Percentiles rank a stretch among this genome's conserved stretches.
These are phyloP conservation scores for Mucor sp. DNA, from an alignment of 371 early-diverging fungal species.

Conservation along the genomic window DNA sequence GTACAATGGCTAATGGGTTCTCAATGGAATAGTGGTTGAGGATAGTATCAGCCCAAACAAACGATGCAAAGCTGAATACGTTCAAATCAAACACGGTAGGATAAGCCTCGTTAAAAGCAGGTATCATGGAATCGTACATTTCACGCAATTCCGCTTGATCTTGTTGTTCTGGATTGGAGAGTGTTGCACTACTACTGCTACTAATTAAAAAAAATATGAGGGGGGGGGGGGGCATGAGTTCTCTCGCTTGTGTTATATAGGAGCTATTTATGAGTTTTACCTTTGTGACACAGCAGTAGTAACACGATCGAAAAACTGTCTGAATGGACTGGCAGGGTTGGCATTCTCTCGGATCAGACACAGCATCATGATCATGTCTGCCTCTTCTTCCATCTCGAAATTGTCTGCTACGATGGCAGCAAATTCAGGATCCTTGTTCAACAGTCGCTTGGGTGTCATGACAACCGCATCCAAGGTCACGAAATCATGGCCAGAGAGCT, in stretches of 20 bases:
- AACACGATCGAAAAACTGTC: conserved; percentile 27
- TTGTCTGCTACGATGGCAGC: conserved; percentile 22
- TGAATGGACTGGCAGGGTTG: conserved; percentile 30
- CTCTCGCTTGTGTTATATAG: neutral
- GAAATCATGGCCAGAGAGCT: conserved; percentile 10
- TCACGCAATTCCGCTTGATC: conserved; percentile 32
- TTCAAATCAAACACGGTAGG: conserved; percentile 35
- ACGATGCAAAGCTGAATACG: conserved; percentile 33
- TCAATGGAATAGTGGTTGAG: conserved; percentile 33
- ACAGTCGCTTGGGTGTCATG: conserved; percentile 31
- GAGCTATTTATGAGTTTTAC: conserved; percentile 10
- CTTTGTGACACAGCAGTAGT: neutral
- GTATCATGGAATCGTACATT: conserved; percentile 45
- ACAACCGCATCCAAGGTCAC: conserved; percentile 24
- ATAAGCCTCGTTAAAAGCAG: conserved; percentile 42
- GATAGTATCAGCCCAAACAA: conserved; percentile 47
- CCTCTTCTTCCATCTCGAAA: conserved; percentile 52
- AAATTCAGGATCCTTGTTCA: conserved; percentile 26
- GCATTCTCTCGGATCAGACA: conserved; percentile 41
- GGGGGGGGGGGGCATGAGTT: too few species aligned
- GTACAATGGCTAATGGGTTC: conserved; percentile 36
- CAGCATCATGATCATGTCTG: conserved; percentile 50
- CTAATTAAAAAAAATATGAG: neutral
- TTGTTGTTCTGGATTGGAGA: neutral
- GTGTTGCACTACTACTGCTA: neutral